Evolutionary conservation across 805 yeast genomes (phyloP), one percentile per base, ranked within the genome.

Genomic region (Dipodascopsis uninucleata): DNA sequence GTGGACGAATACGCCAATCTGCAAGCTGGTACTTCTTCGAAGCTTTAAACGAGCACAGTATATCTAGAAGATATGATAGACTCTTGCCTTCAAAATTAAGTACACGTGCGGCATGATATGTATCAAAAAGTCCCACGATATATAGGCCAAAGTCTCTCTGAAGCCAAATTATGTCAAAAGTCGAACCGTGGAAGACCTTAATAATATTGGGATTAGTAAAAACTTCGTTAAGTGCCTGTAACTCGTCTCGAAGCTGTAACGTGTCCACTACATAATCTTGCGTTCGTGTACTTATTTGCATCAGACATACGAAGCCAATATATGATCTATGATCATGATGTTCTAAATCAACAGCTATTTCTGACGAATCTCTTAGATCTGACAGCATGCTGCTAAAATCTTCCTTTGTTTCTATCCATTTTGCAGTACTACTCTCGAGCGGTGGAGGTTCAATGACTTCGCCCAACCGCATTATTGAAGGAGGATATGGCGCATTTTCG

Each of bases 121-220:
- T 93, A 64, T 93, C 99, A 63, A 93, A 90, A 23, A 93, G 65
- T 34, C 89, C 76, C 4, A 93, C 98, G 4, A 93, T 68, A 58
- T 93, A 93, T 7, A 93, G 64, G 0, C 99, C 99, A 44, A 93
- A 72, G 61, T 93, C 98, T 53, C 97, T 73, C 68, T 93, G 99
- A 28, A 93, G 70, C 99, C 99, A 93, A 35, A 87, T 81, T 3
- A 93, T 84, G 70, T 93, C 99, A 95, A 87, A 88, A 56, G 78
- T 81, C 0, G 98, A 96, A 49, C 99, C 99, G 63, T 93, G 99
- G 55, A 93, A 79, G 1, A 93, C 94, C 61, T 93, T 93, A 23
- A 86, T 70, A 25, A 90, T 80, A 4, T 66, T 56, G 0, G 97
- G 97, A 64, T 93, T 71, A 2, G 97, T 75, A 53, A 90, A 87